Conservation (phyloP, 345 rosid genomes). For the Lenwebbia sp. region DNA sequence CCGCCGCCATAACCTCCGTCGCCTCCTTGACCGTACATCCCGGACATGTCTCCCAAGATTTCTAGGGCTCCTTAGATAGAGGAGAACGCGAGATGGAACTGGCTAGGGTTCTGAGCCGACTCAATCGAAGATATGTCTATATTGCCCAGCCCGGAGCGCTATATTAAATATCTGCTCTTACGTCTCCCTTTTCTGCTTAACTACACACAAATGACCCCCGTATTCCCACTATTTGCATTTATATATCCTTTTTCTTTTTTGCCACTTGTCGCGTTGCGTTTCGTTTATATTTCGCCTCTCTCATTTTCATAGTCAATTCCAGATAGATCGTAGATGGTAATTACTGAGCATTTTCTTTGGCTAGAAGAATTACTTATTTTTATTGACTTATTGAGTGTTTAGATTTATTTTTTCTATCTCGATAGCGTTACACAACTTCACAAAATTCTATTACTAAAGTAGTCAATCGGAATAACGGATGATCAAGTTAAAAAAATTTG, state of each 20-base stretch:
- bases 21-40: slow-evolving; percentile 67
- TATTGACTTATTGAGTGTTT: not conserved
- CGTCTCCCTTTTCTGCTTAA: not conserved
- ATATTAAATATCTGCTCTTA: not conserved
- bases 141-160: not conserved
- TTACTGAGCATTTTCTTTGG: not conserved
- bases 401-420: not conserved
- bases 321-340: not conserved
- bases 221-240: not conserved
- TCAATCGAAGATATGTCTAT: not conserved
- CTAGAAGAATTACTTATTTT: not conserved
- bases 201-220: not conserved
- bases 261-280: not conserved
- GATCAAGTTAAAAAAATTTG: no score
- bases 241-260: not conserved
- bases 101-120: not conserved
- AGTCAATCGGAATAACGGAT: no score
- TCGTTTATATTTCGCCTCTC: not conserved
- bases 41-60: slow-evolving; percentile 36
- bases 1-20: not conserved
- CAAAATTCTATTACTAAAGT: not conserved
- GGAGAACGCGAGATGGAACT: not conserved
- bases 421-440: not conserved
- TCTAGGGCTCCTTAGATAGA: slow-evolving; percentile 10
- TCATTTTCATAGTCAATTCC: not conserved